phyloP scores from a whole-genome alignment of 495 filamentous ascomycete genomes.

The Baudoinia panamericana region DNA sequence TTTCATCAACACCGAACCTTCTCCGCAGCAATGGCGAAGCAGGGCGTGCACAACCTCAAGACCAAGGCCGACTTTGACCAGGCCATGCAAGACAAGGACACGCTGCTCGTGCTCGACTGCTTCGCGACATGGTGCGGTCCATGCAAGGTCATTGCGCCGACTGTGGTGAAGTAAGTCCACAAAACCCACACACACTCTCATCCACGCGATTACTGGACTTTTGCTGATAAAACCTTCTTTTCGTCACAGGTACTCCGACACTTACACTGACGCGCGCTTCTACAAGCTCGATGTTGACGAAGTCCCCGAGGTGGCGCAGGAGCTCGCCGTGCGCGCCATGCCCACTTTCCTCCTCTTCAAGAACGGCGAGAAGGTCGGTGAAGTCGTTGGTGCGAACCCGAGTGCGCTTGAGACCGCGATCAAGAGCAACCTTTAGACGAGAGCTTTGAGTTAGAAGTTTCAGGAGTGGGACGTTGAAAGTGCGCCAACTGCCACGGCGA shows the following conservation, averaged over 20 bases:
- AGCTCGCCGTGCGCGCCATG: conserved; percentile 85
- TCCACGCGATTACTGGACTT: not conserved
- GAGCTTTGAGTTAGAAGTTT: too few species aligned
- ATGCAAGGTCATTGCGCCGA: conserved; percentile 78
- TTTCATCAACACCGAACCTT: conserved; percentile 31
- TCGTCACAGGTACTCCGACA: conserved; percentile 45
- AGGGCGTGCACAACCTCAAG: conserved; percentile 43
- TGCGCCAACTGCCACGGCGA: too few species aligned
- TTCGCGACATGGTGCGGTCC: conserved; percentile 90
- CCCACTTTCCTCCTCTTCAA: conserved; percentile 86
- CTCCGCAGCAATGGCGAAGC: conserved; percentile 37
- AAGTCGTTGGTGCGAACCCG: conserved; percentile 75
- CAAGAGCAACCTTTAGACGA: conserved; percentile 20
- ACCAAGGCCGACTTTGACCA: conserved; percentile 52
- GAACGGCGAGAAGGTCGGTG: conserved; percentile 50
- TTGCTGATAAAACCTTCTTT: not conserved
- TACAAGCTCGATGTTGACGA: conserved; percentile 91
- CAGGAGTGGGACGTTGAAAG: too few species aligned
- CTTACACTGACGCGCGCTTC: conserved; percentile 50
- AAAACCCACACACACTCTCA: not conserved
- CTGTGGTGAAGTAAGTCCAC: conserved; percentile 45
- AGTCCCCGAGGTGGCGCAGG: conserved; percentile 57
- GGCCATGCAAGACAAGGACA: conserved; percentile 37
- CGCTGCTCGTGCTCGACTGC: conserved; percentile 69
- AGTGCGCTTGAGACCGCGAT: conserved; percentile 45